phyloP scores from a whole-genome alignment of 179 eudicot genomes.

The Silene noctiflora region DNA sequence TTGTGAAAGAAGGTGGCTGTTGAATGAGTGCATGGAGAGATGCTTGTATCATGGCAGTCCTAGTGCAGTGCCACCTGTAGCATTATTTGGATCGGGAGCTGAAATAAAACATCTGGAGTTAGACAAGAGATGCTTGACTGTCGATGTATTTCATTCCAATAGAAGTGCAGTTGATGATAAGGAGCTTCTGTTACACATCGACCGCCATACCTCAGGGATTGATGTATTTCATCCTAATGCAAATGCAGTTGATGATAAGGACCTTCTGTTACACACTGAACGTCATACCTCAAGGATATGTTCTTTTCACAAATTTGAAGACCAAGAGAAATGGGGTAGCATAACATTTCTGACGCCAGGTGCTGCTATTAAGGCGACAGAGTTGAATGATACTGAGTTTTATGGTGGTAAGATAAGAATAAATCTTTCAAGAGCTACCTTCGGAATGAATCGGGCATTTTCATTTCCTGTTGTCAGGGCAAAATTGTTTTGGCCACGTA shows the following conservation, averaged over 20 bases:
- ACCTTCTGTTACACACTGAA: constrained; percentile 56
- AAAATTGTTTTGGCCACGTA: constrained; percentile 86
- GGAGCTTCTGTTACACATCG: constrained; percentile 57
- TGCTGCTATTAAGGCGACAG: constrained; percentile 61
- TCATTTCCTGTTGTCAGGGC: constrained; percentile 68
- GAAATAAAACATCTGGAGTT: constrained; percentile 91
- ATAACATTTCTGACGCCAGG: constrained; percentile 79
- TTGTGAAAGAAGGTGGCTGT: constrained; percentile 52
- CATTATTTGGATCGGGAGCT: constrained; percentile 87
- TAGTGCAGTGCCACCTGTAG: constrained; percentile 59
- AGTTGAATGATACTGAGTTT: constrained; percentile 38
- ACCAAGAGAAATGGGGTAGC: constrained; percentile 74
- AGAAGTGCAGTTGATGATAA: constrained; percentile 51
- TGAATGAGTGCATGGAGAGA: constrained; percentile 75
- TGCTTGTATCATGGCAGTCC: constrained; percentile 66
- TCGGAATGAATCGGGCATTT: constrained; percentile 48
- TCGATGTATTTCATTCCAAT: constrained; percentile 58
- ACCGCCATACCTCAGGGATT: constrained; percentile 26
- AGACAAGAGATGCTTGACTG: constrained; percentile 69
- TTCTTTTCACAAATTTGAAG: constrained; percentile 44
- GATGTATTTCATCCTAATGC: not conserved
- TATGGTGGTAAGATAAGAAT: constrained; percentile 46
- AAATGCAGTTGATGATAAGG: constrained; percentile 57
- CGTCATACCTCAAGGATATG: constrained; percentile 48
- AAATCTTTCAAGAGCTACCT: constrained; percentile 44